Conservation (phyloP, 2,329 filamentous ascomycete species). For the Clarireedia sp. region DNA sequence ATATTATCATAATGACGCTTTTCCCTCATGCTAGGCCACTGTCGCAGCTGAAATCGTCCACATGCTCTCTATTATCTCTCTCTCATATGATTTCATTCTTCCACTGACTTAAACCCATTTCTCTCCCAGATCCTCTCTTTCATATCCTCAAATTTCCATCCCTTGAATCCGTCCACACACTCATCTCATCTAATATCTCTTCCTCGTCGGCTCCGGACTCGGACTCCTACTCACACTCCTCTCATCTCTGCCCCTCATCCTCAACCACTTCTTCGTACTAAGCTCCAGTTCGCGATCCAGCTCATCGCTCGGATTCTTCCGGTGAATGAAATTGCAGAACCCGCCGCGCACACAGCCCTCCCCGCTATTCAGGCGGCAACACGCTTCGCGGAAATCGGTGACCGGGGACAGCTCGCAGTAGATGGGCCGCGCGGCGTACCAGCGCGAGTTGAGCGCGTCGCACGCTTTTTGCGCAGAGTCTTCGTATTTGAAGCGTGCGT, state of each 20-base stretch:
- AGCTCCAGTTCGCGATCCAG: constrained; percentile 81
- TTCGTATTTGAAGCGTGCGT: constrained; percentile 99
- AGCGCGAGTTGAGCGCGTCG: constrained; percentile 86
- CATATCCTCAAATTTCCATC: background rate
- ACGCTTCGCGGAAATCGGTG: constrained; percentile 96
- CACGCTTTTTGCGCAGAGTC: constrained; percentile 89
- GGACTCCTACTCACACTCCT: constrained; percentile 76
- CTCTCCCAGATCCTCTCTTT: background rate
- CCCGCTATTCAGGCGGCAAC: constrained; percentile 86
- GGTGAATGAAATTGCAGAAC: constrained; percentile 99
- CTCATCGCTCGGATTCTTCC: constrained; percentile 87
- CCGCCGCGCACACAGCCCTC: constrained; percentile 94
- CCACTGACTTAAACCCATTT: no score
- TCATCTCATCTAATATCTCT: constrained; percentile 47
- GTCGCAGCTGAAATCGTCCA: no score
- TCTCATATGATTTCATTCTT: no score
- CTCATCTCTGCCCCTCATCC: constrained; percentile 72
- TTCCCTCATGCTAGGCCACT: no score
- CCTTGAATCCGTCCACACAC: background rate
- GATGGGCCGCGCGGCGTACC: constrained; percentile 95
- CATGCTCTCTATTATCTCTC: no score
- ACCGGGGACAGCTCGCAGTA: constrained; percentile 97
- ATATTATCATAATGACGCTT: no score
- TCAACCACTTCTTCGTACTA: constrained; percentile 94
- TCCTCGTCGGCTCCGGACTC: constrained; percentile 74